Evolutionary conservation across 2,329 filamentous ascomycete species (phyloP).

Genomic region (Penicillium freii): DNA sequence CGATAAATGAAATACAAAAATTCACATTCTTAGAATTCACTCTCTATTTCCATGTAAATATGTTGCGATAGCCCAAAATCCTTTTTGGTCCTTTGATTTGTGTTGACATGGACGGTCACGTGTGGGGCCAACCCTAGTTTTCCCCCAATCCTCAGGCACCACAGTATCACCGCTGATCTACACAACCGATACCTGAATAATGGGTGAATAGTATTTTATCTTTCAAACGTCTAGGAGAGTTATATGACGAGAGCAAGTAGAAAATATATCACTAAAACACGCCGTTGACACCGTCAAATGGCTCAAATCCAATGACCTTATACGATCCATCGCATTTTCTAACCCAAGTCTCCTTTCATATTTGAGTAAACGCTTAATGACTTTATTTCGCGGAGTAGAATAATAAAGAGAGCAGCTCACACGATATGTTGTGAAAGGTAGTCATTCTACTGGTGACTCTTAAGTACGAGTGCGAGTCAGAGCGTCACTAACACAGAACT

Average conservation of each 20-base stretch:
- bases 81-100: not conserved
- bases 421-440: not conserved
- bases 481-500: too few relatives aligned
- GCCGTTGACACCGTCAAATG: too few relatives aligned
- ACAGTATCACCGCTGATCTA: not conserved
- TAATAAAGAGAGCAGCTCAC: too few relatives aligned
- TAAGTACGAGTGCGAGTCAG: not conserved
- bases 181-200: not conserved
- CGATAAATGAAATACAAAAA: not conserved
- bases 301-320: not conserved
- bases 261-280: not conserved
- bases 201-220: not conserved
- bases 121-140: constrained; percentile 11
- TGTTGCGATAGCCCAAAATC: not conserved
- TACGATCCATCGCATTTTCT: too few relatives aligned
- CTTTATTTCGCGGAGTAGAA: too few relatives aligned
- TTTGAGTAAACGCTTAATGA: too few relatives aligned
- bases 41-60: not conserved
- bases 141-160: not conserved
- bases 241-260: not conserved
- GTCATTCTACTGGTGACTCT: not conserved
- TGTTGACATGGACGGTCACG: constrained; percentile 3
- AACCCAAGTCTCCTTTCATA: too few relatives aligned
- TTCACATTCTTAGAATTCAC: not conserved
- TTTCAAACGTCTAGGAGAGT: not conserved